Conservation (phyloP, 345 rosid genomes). For the rapeseed (Brassica napus) region DNA sequence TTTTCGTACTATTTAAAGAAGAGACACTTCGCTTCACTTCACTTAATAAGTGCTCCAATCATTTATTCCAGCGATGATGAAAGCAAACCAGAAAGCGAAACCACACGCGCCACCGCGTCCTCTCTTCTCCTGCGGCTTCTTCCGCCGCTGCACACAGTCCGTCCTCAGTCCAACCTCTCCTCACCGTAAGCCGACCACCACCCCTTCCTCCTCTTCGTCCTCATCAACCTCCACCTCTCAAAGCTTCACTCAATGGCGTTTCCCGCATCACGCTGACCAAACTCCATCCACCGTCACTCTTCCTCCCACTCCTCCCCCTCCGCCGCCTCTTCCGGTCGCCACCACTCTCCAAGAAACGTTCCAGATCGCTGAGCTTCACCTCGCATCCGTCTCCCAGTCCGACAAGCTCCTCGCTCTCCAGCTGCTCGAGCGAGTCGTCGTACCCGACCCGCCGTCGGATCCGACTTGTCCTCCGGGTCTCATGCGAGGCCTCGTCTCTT, state of each 20-base stretch:
- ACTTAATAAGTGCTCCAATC: not conserved
- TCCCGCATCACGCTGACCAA: constrained; percentile 53
- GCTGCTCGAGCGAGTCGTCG: constrained; percentile 64
- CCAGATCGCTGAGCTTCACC: constrained; percentile 70
- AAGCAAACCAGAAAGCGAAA: constrained; percentile 56
- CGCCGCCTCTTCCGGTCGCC: constrained; percentile 48
- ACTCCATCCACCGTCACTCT: constrained; percentile 50
- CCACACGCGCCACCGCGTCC: constrained; percentile 69
- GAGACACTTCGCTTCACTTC: constrained; percentile 10
- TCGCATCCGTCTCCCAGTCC: constrained; percentile 53
- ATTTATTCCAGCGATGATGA: constrained; percentile 39
- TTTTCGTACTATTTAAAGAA: constrained; percentile 20
- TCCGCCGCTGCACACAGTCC: constrained; percentile 75
- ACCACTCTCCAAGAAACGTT: constrained; percentile 59
- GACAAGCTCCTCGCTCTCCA: constrained; percentile 73
- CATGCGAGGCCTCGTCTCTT: constrained; percentile 64
- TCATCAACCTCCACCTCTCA: constrained; percentile 80
- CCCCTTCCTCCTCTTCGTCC: constrained; percentile 67
- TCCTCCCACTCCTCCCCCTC: constrained; percentile 32
- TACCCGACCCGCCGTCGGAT: constrained; percentile 76
- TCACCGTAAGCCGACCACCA: constrained; percentile 35
- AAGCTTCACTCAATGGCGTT: constrained; percentile 88
- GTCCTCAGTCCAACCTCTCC: constrained; percentile 39
- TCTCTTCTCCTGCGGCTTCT: constrained; percentile 80
- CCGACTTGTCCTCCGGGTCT: constrained; percentile 65